These are phyloP conservation scores for Cicer judaicum DNA, from an alignment of 306 rosid genomes.

Conservation along the genomic window DNA sequence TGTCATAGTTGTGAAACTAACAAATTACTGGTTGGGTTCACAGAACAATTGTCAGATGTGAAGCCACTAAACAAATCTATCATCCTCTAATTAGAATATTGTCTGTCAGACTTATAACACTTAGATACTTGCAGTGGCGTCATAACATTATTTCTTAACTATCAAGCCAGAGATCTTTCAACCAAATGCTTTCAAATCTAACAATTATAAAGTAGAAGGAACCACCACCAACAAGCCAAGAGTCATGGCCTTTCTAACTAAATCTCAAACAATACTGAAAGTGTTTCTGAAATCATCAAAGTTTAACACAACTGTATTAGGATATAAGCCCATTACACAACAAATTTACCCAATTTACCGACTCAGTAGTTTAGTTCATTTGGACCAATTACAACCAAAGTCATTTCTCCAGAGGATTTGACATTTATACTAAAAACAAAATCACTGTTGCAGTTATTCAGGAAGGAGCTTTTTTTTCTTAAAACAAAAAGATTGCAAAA, in stretches of 20 bases:
- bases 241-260: slow-evolving; percentile 19
- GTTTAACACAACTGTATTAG: slow-evolving; percentile 8
- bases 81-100: slow-evolving; percentile 7
- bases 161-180: slow-evolving; percentile 51
- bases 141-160: slow-evolving; percentile 45
- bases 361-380: background rate
- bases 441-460: slow-evolving; percentile 19
- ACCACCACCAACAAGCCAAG: slow-evolving; percentile 32
- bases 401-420: slow-evolving; percentile 24
- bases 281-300: slow-evolving; percentile 20
- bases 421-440: slow-evolving; percentile 26
- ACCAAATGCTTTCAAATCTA: slow-evolving; percentile 44
- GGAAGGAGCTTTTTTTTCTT: background rate
- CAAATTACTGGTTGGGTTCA: slow-evolving; percentile 23
- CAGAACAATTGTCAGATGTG: slow-evolving; percentile 19
- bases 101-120: slow-evolving; percentile 48
- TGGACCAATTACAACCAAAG: background rate
- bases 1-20: slow-evolving; percentile 24
- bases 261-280: slow-evolving; percentile 4
- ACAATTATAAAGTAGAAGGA: slow-evolving; percentile 44
- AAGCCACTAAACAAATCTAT: slow-evolving; percentile 20
- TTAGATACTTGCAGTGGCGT: slow-evolving; percentile 53
- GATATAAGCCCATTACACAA: slow-evolving; percentile 12
- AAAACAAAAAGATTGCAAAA: too few relatives aligned
- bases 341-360: background rate